Percentiles rank a stretch among this genome's conserved stretches.
These are phyloP conservation scores for Lumnitzera littorea DNA, from an alignment of 345 rosid species.

Conservation along the genomic window DNA sequence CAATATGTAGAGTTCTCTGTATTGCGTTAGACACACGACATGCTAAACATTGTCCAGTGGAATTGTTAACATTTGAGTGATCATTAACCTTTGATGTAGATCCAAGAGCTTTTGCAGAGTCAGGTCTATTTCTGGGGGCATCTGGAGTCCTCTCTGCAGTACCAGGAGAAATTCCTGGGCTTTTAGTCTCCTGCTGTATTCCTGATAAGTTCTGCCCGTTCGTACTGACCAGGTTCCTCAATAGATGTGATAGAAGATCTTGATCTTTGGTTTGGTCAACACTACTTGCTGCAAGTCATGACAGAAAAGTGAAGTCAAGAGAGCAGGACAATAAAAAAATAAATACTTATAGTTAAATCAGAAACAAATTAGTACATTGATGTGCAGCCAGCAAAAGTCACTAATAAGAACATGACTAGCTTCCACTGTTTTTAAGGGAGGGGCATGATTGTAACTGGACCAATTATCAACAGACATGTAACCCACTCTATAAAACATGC, in stretches of 20 bases:
- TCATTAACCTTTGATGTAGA: conserved; percentile 6
- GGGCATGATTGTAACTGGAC: no score
- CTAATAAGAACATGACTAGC: no score
- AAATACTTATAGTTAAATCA: no score
- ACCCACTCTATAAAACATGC: no score
- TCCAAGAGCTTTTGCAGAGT: conserved; percentile 25
- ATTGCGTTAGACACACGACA: no score
- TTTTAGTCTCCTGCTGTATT: conserved; percentile 34
- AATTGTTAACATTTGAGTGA: conserved; percentile 2
- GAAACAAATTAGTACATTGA: not conserved
- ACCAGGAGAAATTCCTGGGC: conserved; percentile 21
- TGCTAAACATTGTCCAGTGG: conserved; percentile 4
- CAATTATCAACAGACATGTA: no score
- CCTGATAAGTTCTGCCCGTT: conserved; percentile 35
- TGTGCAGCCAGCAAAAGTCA: not conserved
- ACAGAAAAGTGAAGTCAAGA: not conserved
- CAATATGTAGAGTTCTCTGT: conserved; percentile 13
- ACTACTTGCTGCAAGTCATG: conserved; percentile 38
- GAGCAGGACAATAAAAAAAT: not conserved
- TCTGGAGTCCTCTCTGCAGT: conserved; percentile 21
- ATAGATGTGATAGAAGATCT: conserved; percentile 50
- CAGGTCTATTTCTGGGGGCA: conserved; percentile 13
- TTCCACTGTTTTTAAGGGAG: no score
- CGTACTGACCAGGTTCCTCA: conserved; percentile 42
- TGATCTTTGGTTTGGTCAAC: conserved; percentile 48